phyloP scores from a whole-genome alignment of 1,139 yeast species.

The Candida sp. region DNA sequence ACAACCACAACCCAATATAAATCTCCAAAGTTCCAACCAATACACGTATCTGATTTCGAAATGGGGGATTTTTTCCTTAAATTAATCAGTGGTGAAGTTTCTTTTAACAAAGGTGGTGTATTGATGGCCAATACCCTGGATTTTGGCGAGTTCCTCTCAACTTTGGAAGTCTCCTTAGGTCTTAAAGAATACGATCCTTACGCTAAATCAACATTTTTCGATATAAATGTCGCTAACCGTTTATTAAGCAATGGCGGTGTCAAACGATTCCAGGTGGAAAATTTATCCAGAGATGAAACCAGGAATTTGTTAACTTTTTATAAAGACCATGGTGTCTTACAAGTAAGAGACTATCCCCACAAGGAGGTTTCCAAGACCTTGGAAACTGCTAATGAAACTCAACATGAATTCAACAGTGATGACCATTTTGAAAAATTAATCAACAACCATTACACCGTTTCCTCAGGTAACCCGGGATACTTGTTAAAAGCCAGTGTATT shows the following conservation, averaged over 20 bases:
- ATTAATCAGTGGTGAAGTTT: constrained; percentile 51
- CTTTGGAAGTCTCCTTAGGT: constrained; percentile 63
- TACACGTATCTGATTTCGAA: constrained; percentile 65
- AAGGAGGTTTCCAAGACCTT: constrained; percentile 12
- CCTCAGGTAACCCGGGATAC: constrained; percentile 80
- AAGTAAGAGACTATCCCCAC: constrained; percentile 39
- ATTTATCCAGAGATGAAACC: constrained; percentile 54
- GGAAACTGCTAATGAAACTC: constrained; percentile 10
- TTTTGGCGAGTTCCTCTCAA: constrained; percentile 21
- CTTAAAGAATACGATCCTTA: constrained; percentile 56
- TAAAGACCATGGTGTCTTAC: constrained; percentile 52
- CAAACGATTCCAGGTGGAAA: constrained; percentile 43
- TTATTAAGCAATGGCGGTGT: constrained; percentile 48
- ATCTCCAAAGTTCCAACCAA: constrained; percentile 51
- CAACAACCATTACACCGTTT: constrained; percentile 60
- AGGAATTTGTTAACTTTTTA: constrained; percentile 51
- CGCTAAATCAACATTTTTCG: constrained; percentile 48
- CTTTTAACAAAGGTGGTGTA: constrained; percentile 60
- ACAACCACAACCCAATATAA: constrained; percentile 59
- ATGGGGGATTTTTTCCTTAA: constrained; percentile 59
- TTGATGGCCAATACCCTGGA: constrained; percentile 54
- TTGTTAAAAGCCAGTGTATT: constrained; percentile 44
- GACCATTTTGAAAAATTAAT: constrained; percentile 29
- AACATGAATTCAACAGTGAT: constrained; percentile 15
- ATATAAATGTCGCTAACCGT: constrained; percentile 48